Conservation (phyloP, 2,329 filamentous ascomycete genomes). For the Pochonia chlamydosporia region DNA sequence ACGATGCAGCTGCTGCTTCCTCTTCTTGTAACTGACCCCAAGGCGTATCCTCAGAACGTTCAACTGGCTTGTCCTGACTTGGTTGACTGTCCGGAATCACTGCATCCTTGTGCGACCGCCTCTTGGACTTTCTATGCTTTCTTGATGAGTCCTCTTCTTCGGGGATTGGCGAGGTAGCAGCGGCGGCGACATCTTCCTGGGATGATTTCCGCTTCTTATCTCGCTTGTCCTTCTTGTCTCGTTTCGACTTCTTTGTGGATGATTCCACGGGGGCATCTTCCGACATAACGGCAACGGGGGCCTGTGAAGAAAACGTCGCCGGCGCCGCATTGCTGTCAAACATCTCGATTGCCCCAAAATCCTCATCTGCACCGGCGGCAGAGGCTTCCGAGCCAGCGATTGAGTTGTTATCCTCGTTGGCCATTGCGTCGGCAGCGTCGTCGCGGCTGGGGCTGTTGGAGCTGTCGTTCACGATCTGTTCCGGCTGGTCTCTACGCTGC, state of each 20-base stretch:
- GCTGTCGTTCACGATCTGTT: neutral
- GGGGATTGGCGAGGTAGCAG: constrained; percentile 9
- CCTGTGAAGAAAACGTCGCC: constrained; percentile 25
- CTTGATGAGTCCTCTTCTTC: constrained; percentile 10
- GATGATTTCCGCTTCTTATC: constrained; percentile 12
- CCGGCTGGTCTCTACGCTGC: neutral
- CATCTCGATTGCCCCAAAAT: constrained; percentile 31
- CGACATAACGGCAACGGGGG: constrained; percentile 24
- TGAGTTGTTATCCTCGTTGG: constrained; percentile 16
- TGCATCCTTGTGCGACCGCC: constrained; percentile 8
- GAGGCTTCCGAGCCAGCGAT: constrained; percentile 20
- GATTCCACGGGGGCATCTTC: constrained; percentile 15
- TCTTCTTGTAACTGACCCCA: constrained; percentile 9
- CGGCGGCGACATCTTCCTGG: constrained; percentile 6
- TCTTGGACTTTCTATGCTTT: constrained; percentile 22
- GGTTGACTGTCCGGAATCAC: constrained; percentile 9
- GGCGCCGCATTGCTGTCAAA: constrained; percentile 31
- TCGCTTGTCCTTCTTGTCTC: constrained; percentile 26
- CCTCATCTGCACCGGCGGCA: constrained; percentile 19
- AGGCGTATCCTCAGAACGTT: constrained; percentile 3
- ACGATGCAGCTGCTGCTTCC: constrained; percentile 13
- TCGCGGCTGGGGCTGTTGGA: neutral
- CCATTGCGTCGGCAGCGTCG: constrained; percentile 12
- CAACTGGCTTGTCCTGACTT: neutral
- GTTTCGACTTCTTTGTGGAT: constrained; percentile 21